These are phyloP conservation scores for Plectranthus barbatus DNA, from an alignment of 257 asterid genomes.

Conservation along the genomic window DNA sequence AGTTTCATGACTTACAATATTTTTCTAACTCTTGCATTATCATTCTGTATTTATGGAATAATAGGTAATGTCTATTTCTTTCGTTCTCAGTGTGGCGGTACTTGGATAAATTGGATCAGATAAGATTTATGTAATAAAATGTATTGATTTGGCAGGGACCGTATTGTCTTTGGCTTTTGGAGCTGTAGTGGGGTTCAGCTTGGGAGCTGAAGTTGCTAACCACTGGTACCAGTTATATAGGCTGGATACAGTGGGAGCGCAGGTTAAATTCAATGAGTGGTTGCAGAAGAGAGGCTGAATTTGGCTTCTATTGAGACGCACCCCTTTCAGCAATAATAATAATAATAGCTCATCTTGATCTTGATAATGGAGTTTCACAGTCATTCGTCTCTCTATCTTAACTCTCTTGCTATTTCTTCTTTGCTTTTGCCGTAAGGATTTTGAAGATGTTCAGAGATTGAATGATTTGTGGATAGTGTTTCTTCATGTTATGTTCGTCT, in stretches of 20 bases:
- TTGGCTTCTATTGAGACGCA: not conserved
- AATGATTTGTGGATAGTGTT: not conserved
- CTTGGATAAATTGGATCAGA: not conserved
- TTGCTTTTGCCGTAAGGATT: not conserved
- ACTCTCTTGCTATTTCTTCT: not conserved
- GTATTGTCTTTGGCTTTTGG: constrained; percentile 70
- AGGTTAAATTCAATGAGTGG: constrained; percentile 86
- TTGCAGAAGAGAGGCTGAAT: constrained; percentile 58
- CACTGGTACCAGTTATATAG: constrained; percentile 74
- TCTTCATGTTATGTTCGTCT: not conserved
- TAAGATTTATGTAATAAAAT: not conserved
- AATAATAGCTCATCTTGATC: too few species aligned
- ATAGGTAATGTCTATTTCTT: not conserved
- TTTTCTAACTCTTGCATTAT: not conserved
- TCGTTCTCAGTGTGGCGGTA: not conserved
- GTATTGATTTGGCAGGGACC: constrained; percentile 45
- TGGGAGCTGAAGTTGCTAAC: constrained; percentile 72
- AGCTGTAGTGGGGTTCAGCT: constrained; percentile 63
- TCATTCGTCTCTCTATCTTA: not conserved
- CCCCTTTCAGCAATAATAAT: too few species aligned
- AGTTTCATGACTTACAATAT: not conserved
- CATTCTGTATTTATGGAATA: not conserved
- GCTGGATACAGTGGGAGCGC: constrained; percentile 66
- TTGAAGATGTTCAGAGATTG: not conserved
- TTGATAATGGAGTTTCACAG: not conserved